Evolutionary conservation across 108 stramenopile species (phyloP), one percentile per base, ranked within the genome.

Genomic region (Pelagomonas calceolata): DNA sequence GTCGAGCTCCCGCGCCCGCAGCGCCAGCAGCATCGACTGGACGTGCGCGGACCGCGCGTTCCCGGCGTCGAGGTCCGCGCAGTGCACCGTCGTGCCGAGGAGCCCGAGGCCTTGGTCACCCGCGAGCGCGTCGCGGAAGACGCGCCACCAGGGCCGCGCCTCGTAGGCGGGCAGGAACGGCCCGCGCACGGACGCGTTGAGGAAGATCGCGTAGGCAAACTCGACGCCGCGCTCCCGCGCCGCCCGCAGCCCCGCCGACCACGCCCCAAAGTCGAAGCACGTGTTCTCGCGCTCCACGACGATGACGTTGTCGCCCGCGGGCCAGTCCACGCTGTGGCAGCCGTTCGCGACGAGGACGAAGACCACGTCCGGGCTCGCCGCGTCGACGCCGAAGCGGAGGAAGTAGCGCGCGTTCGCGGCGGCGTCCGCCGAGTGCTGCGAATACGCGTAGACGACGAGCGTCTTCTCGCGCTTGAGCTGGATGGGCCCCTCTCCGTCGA

Each of bases 191-290:
- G 51, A 60, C 21, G 7, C 51, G 51, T 60, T 60, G 51, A 60
- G 14, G 3, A 60, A 26, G 10, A 60, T 3, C 1, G 29, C 51
- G 51, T 9, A 26, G 51, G 3, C 51, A 26, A 26, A 60, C 21
- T 17, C 26, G 51, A 16, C 1, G 7, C 51, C 51, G 51, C 21
- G 21, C 0, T 4, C 21, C 51, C 29, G 3, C 21, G 51, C 51
- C 21, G 21, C 21, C 30, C 39, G 15, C 30, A 69, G 7, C 31
- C 34, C 68, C 14, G 17, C 51, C 31, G 35, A 3, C 68, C 68
- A 69, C 30, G 68, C 44, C 3, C 68, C 68, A 36, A 69, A 69
- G 35, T 69, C 68, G 44, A 69, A 69, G 68, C 68, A 69, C 32
- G 46, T 69, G 68, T 69, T 69, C 30, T 37, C 15, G 7, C 68